phyloP scores from a whole-genome alignment of 2,329 filamentous ascomycete species.

The Pseudogymnoascus sp. region DNA sequence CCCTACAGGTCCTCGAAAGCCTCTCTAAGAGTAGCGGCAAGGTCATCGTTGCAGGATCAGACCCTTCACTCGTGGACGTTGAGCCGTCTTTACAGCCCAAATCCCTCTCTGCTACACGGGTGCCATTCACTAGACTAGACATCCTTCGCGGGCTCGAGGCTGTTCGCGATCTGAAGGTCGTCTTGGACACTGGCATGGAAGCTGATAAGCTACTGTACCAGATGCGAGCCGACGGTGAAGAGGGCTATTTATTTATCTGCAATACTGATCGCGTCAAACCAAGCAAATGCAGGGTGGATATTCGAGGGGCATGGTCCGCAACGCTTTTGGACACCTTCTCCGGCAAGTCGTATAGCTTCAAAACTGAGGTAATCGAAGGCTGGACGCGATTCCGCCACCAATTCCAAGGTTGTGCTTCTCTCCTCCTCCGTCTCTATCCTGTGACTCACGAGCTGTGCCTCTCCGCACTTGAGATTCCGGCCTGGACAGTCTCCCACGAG shows the following conservation, averaged over 20 bases:
- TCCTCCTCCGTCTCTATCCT: conserved; percentile 21
- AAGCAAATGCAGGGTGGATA: conserved; percentile 16
- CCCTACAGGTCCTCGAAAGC: conserved; percentile 19
- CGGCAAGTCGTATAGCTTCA: conserved; percentile 13
- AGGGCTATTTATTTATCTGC: conserved; percentile 27
- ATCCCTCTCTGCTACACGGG: neutral
- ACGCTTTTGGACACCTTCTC: conserved; percentile 24
- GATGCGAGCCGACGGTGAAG: conserved; percentile 24
- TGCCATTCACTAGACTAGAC: conserved; percentile 18
- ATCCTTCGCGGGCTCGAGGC: conserved; percentile 19
- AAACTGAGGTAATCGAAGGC: conserved; percentile 9
- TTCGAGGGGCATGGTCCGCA: conserved; percentile 25
- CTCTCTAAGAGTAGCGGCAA: conserved; percentile 21
- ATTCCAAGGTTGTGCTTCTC: conserved; percentile 26
- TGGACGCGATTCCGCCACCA: conserved; percentile 22
- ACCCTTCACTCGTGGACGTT: conserved; percentile 21
- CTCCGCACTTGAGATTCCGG: neutral
- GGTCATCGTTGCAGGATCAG: conserved; percentile 21
- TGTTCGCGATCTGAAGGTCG: conserved; percentile 21
- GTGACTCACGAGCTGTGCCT: neutral
- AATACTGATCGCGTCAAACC: conserved; percentile 23
- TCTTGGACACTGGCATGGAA: conserved; percentile 8
- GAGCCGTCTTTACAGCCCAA: neutral
- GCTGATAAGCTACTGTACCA: conserved; percentile 23
- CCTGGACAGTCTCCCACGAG: neutral